A percentile compares a stretch with the other conserved stretches of the same genome.
Conservation (phyloP, 306 rosid genomes). For the Ormosia semicastrata region DNA sequence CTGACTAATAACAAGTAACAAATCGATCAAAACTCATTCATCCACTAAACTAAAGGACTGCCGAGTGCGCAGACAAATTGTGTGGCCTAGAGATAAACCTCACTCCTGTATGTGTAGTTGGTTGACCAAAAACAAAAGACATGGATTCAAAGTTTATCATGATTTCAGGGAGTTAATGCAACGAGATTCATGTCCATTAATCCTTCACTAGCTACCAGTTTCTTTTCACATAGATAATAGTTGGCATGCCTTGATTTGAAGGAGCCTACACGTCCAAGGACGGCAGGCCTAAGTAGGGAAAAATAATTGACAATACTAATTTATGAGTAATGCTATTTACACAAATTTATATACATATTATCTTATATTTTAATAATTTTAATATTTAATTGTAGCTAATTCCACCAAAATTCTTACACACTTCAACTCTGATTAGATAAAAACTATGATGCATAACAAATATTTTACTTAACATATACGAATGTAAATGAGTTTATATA, state of each 20-base stretch:
- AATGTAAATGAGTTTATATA: too few relatives aligned
- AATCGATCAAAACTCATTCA: slow-evolving; percentile 6
- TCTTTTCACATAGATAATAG: neutral
- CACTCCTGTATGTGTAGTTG: neutral
- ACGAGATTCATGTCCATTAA: neutral
- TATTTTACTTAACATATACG: too few relatives aligned
- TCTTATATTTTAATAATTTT: too few relatives aligned
- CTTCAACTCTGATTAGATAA: too few relatives aligned
- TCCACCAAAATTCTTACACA: too few relatives aligned
- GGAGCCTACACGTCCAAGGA: neutral
- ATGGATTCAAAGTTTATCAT: neutral
- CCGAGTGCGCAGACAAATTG: slow-evolving; percentile 9
- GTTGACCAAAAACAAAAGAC: slow-evolving; percentile 5
- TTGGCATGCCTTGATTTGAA: neutral
- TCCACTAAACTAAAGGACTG: slow-evolving; percentile 3
- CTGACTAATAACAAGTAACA: neutral
- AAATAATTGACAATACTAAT: neutral
- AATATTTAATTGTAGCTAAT: too few relatives aligned
- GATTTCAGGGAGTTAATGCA: neutral
- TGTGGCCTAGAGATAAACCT: slow-evolving; percentile 6
- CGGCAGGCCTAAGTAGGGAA: neutral
- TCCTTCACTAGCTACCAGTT: neutral
- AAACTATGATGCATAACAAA: too few relatives aligned
- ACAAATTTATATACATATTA: neutral
- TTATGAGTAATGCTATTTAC: too few relatives aligned